phyloP scores from a whole-genome alignment of 83 land plant species.

The Thuja plicata region DNA sequence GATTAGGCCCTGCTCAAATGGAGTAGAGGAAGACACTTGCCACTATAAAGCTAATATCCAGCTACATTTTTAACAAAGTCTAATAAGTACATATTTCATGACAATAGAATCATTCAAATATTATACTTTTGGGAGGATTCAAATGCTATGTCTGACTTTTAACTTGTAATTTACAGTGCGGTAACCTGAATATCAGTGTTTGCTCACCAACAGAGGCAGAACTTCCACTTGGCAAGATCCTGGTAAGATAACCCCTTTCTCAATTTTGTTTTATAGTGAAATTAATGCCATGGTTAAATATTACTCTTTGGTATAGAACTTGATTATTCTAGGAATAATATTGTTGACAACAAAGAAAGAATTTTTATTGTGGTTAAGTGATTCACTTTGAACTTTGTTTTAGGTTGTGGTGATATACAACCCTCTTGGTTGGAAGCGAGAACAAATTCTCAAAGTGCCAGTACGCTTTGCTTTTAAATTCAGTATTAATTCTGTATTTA shows the following conservation, averaged over 20 bases:
- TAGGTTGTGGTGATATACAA: constrained; percentile 89
- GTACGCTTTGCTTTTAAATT: constrained; percentile 28
- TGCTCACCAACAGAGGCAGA: constrained; percentile 83
- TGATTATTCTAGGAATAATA: not conserved
- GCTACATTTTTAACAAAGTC: not conserved
- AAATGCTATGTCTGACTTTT: not conserved
- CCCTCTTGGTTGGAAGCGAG: constrained; percentile 76
- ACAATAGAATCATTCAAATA: constrained; percentile 7
- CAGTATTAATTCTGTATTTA: not conserved
- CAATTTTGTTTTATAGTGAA: not conserved
- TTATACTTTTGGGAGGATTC: not conserved
- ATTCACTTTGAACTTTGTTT: not conserved
- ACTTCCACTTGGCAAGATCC: constrained; percentile 50
- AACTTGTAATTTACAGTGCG: constrained; percentile 53
- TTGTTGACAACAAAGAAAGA: not conserved
- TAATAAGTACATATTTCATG: not conserved
- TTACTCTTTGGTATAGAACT: not conserved
- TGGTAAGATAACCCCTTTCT: constrained; percentile 41
- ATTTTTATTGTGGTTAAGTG: not conserved
- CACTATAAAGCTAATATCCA: not conserved
- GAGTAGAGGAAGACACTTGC: too few relatives aligned
- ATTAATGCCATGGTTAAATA: not conserved
- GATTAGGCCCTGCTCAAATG: too few relatives aligned
- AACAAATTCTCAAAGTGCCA: constrained; percentile 63
- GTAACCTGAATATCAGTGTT: constrained; percentile 75